Evolutionary conservation across 768 basidiomycete species (phyloP).

Genomic region (Tubosaeta sp.): DNA sequence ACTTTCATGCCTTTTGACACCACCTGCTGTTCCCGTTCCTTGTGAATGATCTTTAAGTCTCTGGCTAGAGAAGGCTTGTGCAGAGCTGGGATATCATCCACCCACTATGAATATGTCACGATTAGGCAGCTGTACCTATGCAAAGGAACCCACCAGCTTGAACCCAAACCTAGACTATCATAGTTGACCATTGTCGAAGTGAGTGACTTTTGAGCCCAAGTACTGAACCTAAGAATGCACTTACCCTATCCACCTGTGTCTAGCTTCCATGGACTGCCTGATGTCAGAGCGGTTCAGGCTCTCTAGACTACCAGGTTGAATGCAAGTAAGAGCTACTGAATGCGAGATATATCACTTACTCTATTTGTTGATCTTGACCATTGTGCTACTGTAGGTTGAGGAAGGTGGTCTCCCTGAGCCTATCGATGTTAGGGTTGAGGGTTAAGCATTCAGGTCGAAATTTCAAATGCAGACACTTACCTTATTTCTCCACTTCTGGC

Average conservation of each 20-base stretch:
- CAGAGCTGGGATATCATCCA: background rate
- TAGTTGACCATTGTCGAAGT: background rate
- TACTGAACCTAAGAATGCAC: background rate
- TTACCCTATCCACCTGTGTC: background rate
- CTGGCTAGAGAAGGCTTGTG: background rate
- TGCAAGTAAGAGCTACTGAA: background rate
- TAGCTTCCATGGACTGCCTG: background rate
- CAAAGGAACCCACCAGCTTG: background rate
- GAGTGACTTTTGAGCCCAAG: background rate
- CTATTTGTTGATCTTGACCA: background rate
- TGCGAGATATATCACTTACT: background rate
- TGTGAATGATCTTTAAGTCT: background rate
- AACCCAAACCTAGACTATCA: background rate
- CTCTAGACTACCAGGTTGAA: background rate
- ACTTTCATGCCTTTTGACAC: background rate
- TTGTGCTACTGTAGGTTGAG: background rate
- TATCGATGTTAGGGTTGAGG: background rate
- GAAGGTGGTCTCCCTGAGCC: background rate
- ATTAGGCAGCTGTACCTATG: background rate
- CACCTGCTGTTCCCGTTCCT: background rate
- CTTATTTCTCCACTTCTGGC: background rate
- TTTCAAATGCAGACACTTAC: background rate
- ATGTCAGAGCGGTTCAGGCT: background rate
- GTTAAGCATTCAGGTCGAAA: too few species aligned
- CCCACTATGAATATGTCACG: background rate